Conservation (phyloP, 495 filamentous ascomycete species). For the Penicillium bovifimosum region DNA sequence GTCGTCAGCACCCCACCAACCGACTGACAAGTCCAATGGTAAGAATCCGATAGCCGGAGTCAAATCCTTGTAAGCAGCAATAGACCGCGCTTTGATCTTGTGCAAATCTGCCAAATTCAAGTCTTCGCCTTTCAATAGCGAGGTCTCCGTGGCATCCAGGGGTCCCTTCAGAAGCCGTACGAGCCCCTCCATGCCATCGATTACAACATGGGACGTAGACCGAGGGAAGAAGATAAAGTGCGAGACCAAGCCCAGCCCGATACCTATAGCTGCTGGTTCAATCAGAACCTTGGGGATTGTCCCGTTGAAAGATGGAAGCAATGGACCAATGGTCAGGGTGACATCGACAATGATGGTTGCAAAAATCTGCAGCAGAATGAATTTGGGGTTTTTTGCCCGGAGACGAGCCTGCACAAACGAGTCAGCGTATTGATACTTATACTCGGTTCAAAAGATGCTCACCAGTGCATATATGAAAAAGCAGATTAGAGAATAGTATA, state of each 20-base stretch:
- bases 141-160: conserved; percentile 20
- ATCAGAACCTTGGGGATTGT: conserved; percentile 32
- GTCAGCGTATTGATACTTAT: neutral
- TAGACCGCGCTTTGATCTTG: conserved; percentile 15
- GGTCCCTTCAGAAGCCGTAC: conserved; percentile 27
- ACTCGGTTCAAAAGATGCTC: neutral
- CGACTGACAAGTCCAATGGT: conserved; percentile 26
- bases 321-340: conserved; percentile 28
- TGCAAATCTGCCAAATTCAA: conserved; percentile 11
- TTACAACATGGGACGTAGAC: conserved; percentile 34
- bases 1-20: conserved; percentile 28
- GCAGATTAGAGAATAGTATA: conserved; percentile 33
- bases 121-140: conserved; percentile 12
- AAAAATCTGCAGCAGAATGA: conserved; percentile 29
- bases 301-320: conserved; percentile 36
- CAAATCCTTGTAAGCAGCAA: conserved; percentile 18
- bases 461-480: conserved; percentile 37
- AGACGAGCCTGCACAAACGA: conserved; percentile 25
- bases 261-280: conserved; percentile 33
- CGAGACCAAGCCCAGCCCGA: conserved; percentile 34
- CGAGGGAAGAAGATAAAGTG: conserved; percentile 38
- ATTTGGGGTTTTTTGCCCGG: conserved; percentile 37
- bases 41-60: conserved; percentile 24
- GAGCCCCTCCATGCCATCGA: conserved; percentile 32
- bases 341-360: conserved; percentile 36